phyloP scores from a whole-genome alignment of 2,329 filamentous ascomycete genomes.

The Colletotrichum echinochloae region DNA sequence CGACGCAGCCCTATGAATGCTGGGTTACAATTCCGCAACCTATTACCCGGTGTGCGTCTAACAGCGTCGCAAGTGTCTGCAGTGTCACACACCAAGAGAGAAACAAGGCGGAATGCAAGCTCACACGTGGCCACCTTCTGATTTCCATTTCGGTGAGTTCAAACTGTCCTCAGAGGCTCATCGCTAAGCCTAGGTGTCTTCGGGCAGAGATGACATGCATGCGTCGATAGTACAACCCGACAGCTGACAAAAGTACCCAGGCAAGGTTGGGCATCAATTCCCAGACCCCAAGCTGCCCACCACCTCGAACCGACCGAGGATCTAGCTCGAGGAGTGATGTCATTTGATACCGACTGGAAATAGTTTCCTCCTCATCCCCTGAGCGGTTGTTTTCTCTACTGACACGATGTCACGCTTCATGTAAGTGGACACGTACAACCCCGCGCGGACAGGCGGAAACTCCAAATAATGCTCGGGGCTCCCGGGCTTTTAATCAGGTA shows the following conservation, averaged over 20 bases:
- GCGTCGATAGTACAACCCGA: neutral
- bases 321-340: neutral
- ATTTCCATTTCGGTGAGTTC: neutral
- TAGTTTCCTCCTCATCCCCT: neutral
- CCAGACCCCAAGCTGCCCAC: neutral
- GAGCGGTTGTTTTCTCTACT: too few species aligned
- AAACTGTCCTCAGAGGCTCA: neutral
- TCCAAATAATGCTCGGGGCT: neutral
- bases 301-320: neutral
- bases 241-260: neutral
- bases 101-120: neutral
- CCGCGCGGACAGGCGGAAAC: rapidly evolving
- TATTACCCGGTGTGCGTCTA: neutral
- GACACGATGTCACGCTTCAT: neutral
- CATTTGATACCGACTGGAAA: neutral
- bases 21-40: neutral
- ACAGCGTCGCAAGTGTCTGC: neutral
- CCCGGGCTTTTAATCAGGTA: neutral
- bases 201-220: neutral
- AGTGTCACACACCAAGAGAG: neutral
- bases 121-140: neutral
- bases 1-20: neutral
- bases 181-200: rapidly evolving
- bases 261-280: neutral
- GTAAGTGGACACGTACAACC: neutral